Evolutionary conservation across 164 flowering plant species (phyloP).

Genomic region (Tinospora cordifolia): DNA sequence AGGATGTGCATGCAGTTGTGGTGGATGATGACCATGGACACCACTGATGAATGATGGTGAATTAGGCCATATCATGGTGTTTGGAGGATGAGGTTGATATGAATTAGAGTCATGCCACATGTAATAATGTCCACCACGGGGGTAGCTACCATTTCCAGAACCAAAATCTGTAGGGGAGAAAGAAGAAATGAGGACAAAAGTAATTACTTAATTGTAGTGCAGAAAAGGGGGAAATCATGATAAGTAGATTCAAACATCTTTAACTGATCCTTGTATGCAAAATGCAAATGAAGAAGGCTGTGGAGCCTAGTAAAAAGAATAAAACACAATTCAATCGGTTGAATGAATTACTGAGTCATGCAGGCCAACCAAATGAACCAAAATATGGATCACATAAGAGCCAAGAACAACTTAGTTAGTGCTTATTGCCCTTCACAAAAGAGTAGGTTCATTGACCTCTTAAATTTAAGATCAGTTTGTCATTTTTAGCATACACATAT

Average conservation of each 20-base stretch:
- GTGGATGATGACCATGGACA: conserved; percentile 32
- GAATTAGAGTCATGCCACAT: conserved; percentile 50
- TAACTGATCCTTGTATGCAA: neutral
- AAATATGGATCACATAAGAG: neutral
- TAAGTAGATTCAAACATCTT: neutral
- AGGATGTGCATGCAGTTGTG: conserved; percentile 36
- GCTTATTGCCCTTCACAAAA: neutral
- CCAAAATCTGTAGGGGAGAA: conserved; percentile 35
- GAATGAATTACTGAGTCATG: neutral
- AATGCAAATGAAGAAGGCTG: neutral
- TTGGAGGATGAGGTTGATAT: conserved; percentile 41
- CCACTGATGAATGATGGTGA: conserved; percentile 67
- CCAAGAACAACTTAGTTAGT: neutral
- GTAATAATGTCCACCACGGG: conserved; percentile 46
- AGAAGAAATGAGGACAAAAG: neutral
- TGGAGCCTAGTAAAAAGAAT: neutral
- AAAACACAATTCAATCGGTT: neutral
- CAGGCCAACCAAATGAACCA: neutral
- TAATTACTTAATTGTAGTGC: neutral
- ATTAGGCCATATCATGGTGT: conserved; percentile 59
- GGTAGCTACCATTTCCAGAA: conserved; percentile 53
- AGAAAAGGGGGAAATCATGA: neutral
- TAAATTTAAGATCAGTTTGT: neutral
- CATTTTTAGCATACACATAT: neutral
- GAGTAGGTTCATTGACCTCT: too few relatives aligned